phyloP scores from a whole-genome alignment of 2,329 filamentous ascomycete genomes.

The Fusarium falciforme region DNA sequence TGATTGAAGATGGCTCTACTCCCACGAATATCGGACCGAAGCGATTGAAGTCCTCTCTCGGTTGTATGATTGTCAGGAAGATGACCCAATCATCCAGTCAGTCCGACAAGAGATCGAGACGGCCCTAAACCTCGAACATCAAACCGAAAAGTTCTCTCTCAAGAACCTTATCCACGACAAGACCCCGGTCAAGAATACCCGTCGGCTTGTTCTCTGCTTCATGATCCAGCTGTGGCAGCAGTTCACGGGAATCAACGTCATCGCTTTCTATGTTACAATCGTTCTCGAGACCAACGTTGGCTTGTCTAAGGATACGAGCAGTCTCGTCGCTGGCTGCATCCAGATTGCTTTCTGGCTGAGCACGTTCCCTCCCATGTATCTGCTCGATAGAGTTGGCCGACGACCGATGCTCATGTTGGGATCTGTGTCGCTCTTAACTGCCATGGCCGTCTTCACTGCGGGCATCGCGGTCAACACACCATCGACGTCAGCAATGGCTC shows the following conservation, averaged over 20 bases:
- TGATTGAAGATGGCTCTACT: background rate
- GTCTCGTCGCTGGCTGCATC: background rate
- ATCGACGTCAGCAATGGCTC: background rate
- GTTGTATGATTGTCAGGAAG: background rate
- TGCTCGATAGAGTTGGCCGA: background rate
- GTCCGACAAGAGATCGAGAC: background rate
- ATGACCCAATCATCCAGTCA: background rate
- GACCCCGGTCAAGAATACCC: background rate
- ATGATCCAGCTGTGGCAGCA: background rate
- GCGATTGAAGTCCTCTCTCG: background rate
- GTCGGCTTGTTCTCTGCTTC: background rate
- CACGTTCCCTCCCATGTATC: background rate
- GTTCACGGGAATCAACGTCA: background rate
- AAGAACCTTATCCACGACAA: background rate
- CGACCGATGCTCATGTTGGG: background rate
- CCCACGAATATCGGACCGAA: background rate
- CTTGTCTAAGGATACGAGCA: background rate
- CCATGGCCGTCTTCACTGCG: background rate
- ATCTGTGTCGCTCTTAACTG: background rate
- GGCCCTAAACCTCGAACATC: background rate
- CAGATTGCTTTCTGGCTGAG: background rate
- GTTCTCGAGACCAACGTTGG: background rate
- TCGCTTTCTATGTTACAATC: background rate
- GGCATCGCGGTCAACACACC: background rate
- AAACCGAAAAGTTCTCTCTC: background rate